phyloP scores from a whole-genome alignment of 176 grass and related monocot species.

The Chloris gayana region DNA sequence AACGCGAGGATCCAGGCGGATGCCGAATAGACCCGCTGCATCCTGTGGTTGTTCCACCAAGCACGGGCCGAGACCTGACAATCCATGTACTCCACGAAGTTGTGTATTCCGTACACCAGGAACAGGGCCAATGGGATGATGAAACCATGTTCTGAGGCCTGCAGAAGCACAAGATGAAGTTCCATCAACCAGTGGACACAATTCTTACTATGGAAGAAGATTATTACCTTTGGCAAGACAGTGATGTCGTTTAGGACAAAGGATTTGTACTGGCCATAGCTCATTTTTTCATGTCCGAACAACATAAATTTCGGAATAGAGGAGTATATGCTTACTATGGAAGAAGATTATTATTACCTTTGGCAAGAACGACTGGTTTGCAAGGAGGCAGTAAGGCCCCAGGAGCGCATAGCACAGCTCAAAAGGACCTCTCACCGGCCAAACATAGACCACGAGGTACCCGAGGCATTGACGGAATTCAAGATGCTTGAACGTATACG shows the following conservation, averaged over 20 bases:
- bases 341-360: slow-evolving; percentile 21
- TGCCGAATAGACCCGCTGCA: slow-evolving; percentile 39
- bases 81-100: slow-evolving; percentile 39
- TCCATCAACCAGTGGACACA: no score
- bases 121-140: slow-evolving; percentile 16
- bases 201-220: no score
- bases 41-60: slow-evolving; percentile 72
- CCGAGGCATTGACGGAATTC: slow-evolving; percentile 41
- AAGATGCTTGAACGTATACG: slow-evolving; percentile 13
- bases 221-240: slow-evolving; percentile 61
- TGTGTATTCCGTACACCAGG: slow-evolving; percentile 14
- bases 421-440: slow-evolving; percentile 26
- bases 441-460: slow-evolving; percentile 14
- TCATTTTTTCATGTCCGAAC: no score
- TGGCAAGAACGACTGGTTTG: slow-evolving; percentile 56
- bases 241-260: no score
- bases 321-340: no score
- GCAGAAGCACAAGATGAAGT: neutral
- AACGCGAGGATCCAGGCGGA: slow-evolving; percentile 52
- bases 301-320: no score
- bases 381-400: slow-evolving; percentile 50
- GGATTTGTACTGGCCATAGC: no score
- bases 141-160: slow-evolving; percentile 49
- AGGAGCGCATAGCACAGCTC: slow-evolving; percentile 57
- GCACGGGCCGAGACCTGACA: slow-evolving; percentile 33